Evolutionary conservation across 352 stramenopile species (phyloP), one percentile per base, ranked within the genome.

Genomic region (Pythium rhizo-oryzae): DNA sequence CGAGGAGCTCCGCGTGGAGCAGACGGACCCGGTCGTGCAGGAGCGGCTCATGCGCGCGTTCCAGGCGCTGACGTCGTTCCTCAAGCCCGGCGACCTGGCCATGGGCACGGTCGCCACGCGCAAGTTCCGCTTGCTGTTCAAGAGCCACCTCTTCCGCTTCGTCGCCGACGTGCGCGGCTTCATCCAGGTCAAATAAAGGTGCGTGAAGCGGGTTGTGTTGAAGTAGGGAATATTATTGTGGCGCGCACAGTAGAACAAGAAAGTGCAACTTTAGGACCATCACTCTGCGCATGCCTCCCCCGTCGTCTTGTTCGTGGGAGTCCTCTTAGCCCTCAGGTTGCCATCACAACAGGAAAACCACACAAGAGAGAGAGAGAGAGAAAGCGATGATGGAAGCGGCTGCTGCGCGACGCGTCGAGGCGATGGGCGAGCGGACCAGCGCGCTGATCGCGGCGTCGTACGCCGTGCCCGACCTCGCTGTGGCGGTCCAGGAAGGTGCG

Each of bases 111-210:
- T 72, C 13, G 84, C 62, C 23, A 91, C 87, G 30, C 82, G 87
- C 30, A 92, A 90, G 69, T 81, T 89, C 70, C 82, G 85, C 15
- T 77, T 77, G 41, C 71, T 82, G 63, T 94, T 96, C 71, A 96
- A 96, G 70, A 85, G 71, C n/a, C 88, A 91, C 33, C 65, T 94
- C 50, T 93, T 92, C 58, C 76, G 80, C 18, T 96, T 96, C 59
- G 85, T 93, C 23, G 84, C 82, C 51, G 84, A 93, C 35, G 87
- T 90, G 52, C 85, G 87, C 18, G 87, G 87, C 11, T 96, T 93
- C 61, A 80, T 96, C 37, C 84, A 93, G 68, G 81, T 96, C 49
- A 91, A 89, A 66, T 95, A 83, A 59, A 33, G 23, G 11, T 1
- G 21, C 37, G 4, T 8, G 18, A 35, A 41, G 13, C 6, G 8